Conservation (phyloP, 2,329 filamentous ascomycete genomes). For the Cercospora sp. region DNA sequence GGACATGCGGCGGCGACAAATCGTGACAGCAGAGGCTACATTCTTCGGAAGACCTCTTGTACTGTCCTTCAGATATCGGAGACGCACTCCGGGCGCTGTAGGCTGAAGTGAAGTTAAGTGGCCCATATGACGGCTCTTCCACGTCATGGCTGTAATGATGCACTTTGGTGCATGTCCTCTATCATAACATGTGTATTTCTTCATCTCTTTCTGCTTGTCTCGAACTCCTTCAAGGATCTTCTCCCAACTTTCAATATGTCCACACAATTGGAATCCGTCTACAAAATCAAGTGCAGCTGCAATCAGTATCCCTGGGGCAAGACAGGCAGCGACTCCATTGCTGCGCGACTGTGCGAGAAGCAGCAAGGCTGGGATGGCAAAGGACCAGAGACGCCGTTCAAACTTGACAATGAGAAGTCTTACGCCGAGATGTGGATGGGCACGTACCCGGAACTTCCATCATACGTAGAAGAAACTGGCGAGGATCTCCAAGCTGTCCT, state of each 20-base stretch:
- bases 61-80: neutral
- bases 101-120: slow-evolving; percentile 3
- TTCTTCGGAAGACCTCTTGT: neutral
- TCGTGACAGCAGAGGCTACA: neutral
- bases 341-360: slow-evolving; percentile 64
- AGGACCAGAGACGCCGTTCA: slow-evolving; percentile 53
- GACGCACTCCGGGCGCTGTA: neutral
- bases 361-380: slow-evolving; percentile 55
- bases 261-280: slow-evolving; percentile 47
- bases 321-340: slow-evolving; percentile 64
- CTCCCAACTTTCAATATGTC: slow-evolving; percentile 43
- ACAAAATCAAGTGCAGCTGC: slow-evolving; percentile 57
- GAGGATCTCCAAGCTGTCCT: slow-evolving; percentile 66
- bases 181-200: neutral
- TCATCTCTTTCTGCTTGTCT: neutral
- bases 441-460: slow-evolving; percentile 71
- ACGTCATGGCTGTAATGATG: neutral
- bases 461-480: slow-evolving; percentile 61
- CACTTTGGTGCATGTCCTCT: neutral
- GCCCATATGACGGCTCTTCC: slow-evolving; percentile 2
- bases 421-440: slow-evolving; percentile 76
- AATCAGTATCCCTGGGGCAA: slow-evolving; percentile 70
- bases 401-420: slow-evolving; percentile 62
- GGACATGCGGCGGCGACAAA: neutral
- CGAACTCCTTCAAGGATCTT: neutral